Evolutionary conservation across 2,329 filamentous ascomycete species (phyloP).

Genomic region (Pseudogymnoascus sp.): DNA sequence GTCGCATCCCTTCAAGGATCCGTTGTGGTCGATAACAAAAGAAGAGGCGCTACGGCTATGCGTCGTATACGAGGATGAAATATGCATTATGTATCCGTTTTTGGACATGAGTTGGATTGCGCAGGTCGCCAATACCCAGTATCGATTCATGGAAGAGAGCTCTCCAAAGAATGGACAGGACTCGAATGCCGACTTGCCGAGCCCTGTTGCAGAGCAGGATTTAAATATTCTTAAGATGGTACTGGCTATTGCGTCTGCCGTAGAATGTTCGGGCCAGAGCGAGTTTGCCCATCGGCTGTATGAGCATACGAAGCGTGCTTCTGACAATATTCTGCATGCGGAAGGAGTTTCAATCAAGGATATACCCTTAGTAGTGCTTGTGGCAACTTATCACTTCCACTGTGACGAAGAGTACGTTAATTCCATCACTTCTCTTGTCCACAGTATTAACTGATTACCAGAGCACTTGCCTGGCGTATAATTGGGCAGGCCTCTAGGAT

Average conservation of each 20-base stretch:
- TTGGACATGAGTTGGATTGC: conserved; percentile 67
- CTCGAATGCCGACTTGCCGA: conserved; percentile 41
- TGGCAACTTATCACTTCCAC: conserved; percentile 72
- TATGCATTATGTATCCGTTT: conserved; percentile 87
- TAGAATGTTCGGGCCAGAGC: conserved; percentile 75
- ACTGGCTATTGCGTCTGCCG: conserved; percentile 67
- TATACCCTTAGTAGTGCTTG: conserved; percentile 51
- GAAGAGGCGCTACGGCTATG: conserved; percentile 76
- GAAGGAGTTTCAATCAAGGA: conserved; percentile 50
- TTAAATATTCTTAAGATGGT: conserved; percentile 75
- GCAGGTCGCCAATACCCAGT: conserved; percentile 61
- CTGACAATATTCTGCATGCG: conserved; percentile 55
- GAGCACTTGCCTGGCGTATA: conserved; percentile 71
- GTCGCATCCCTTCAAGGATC: conserved; percentile 50
- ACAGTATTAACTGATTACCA: background rate
- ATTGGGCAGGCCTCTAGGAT: conserved; percentile 76
- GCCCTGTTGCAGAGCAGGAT: conserved; percentile 51
- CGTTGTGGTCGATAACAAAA: conserved; percentile 69
- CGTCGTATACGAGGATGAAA: conserved; percentile 77
- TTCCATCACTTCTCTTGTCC: background rate
- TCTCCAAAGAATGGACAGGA: conserved; percentile 20
- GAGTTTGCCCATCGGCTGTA: conserved; percentile 66
- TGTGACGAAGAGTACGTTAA: conserved; percentile 61
- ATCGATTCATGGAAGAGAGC: conserved; percentile 58
- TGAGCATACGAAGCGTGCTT: conserved; percentile 63